Evolutionary conservation across 805 yeast species (phyloP), one percentile per base, ranked within the genome.

Genomic region (Cephaloascus fragrans): DNA sequence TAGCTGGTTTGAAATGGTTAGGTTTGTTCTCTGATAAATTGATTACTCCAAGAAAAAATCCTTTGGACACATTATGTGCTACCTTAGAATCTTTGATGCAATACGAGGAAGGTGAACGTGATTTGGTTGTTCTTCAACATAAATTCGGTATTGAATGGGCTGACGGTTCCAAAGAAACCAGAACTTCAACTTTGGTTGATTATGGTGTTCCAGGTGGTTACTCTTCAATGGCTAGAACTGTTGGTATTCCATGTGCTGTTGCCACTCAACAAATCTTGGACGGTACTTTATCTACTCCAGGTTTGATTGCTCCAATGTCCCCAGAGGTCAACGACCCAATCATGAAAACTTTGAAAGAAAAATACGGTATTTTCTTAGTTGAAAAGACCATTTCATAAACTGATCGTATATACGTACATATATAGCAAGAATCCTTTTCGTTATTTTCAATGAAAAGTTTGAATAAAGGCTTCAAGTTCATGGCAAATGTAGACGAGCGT

Each of bases 241-340:
- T 93, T 40, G 98, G 98, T 71, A 90, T 88, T 47, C 98, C 98
- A 49, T 90, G 96, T 68, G 96, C 96, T 40, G 95, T 93, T 60
- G 98, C 97, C 23, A 73, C 83, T 43, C 77, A 78, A 67, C 82
- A 84, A 64, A 83, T 93, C 46, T 73, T 93, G 53, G 77, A 83
- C 50, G 96, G 96, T 48, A 76, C 80, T 41, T 70, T 74, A 49
- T 72, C 78, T 53, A 75, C 70, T 45, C 85, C 87, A 41, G 98
- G 98, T 51, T 73, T 93, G 58, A 72, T 80, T 51, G 97, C 97
- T 40, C 98, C 98, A 57, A 83, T 86, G 75, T 69, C 87, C 45
- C 83, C 95, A 47, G 93, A 86, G 59, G 77, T 88, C 59, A 87
- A 87, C 62, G 81, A 85, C 50, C 94, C 97, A 48, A 73, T 93